A percentile compares a stretch with the other conserved stretches of the same genome.
Evolutionary conservation across 2,329 filamentous ascomycete species (phyloP).

Genomic region (Monosporascus ibericus): DNA sequence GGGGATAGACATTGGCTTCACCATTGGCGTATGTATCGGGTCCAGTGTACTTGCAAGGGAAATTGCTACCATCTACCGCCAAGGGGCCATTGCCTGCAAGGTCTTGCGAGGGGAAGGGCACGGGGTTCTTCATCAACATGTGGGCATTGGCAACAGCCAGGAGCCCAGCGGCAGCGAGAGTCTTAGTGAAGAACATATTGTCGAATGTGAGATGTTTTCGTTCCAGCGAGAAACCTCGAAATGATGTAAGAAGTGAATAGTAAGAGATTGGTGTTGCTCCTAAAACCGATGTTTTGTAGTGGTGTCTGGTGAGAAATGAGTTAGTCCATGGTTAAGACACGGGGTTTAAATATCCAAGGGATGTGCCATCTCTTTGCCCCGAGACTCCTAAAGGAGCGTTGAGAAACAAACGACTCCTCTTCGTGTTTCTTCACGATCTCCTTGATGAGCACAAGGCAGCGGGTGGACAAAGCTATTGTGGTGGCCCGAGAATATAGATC

Average conservation of each 20-base stretch:
- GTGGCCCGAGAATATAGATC: not conserved
- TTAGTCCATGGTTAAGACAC: not conserved
- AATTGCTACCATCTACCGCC: slow-evolving; percentile 53
- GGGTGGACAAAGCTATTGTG: slow-evolving; percentile 12
- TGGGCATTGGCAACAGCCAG: slow-evolving; percentile 62
- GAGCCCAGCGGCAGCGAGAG: slow-evolving; percentile 49
- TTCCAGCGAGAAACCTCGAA: slow-evolving; percentile 33
- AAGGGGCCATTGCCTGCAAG: slow-evolving; percentile 59
- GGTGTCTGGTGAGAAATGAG: not conserved
- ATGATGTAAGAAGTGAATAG: slow-evolving; percentile 15
- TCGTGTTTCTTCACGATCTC: not conserved
- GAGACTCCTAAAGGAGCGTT: not conserved
- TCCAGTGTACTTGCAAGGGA: slow-evolving; percentile 71
- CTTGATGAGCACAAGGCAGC: not conserved
- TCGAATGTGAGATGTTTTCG: slow-evolving; percentile 27
- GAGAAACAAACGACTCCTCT: not conserved
- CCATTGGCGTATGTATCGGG: slow-evolving; percentile 39
- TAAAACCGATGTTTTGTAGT: not conserved
- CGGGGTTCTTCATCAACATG: slow-evolving; percentile 65
- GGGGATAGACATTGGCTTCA: slow-evolving; percentile 52
- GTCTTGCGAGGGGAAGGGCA: slow-evolving; percentile 46
- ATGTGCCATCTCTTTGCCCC: not conserved
- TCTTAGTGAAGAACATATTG: slow-evolving; percentile 46
- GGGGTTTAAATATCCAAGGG: not conserved
- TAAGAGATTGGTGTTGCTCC: slow-evolving; percentile 12